Evolutionary conservation across 495 filamentous ascomycete genomes (phyloP), one percentile per base, ranked within the genome.

Genomic region (Durotheca rogersii): DNA sequence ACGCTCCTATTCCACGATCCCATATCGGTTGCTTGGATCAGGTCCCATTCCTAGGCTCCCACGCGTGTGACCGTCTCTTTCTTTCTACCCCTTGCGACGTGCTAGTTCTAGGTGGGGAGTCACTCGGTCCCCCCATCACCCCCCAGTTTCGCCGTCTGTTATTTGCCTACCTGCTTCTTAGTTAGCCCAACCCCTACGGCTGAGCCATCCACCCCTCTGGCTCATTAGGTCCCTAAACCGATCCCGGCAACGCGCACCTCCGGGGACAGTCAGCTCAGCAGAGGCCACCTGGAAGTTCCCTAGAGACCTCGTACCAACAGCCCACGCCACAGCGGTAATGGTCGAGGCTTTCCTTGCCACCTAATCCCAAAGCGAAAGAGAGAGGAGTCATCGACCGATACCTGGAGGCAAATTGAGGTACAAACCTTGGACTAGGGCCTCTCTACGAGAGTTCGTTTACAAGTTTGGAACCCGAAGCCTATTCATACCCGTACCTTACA

Each of bases 371-470:
- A 51, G 58, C 37, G 47, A 27, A 58, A 76, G 58, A 34, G 47
- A 27, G 56, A 76, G 71, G 73, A 76, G 73, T 76, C 73, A 76
- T 73, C 70, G 51, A 52, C 53, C 48, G 61, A 47, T 55, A 53
- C 47, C 62, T 63, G 58, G 58, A 63, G 60, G 47, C 62, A 65
- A 57, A 62, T n/a, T n/a, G n/a, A n/a, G n/a, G n/a, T n/a, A 59
- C 59, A 64, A 59, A 58, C 67, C 58, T 67, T 67, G 38, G 57
- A 65, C 39, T 62, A 47, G 66, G 58, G 60, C 62, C 62, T 44
- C 45, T n/a, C n/a, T n/a, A n/a, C n/a, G n/a, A n/a, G n/a, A n/a
- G n/a, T n/a, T n/a, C n/a, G n/a, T n/a, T n/a, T n/a, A n/a, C n/a
- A n/a, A n/a, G n/a, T n/a, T n/a, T n/a, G n/a, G n/a, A n/a, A n/a